Evolutionary conservation across 2,329 filamentous ascomycete genomes (phyloP).

Genomic region (Aulographum hederae): DNA sequence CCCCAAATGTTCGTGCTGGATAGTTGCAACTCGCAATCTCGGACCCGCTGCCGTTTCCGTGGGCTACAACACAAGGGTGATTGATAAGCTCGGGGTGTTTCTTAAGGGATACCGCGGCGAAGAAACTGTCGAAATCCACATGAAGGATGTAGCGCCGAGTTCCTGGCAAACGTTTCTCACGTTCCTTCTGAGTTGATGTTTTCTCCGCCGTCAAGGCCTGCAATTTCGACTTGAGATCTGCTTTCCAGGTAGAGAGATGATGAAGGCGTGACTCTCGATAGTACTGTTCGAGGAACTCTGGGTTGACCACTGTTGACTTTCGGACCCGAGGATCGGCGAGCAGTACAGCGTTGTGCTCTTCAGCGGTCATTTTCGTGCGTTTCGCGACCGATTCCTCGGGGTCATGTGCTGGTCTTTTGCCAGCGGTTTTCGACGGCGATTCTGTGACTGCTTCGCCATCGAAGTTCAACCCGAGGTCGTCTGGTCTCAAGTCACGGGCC

Average conservation of each 20-base stretch:
- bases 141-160: slow-evolving; percentile 73
- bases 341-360: slow-evolving; percentile 79
- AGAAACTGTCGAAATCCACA: slow-evolving; percentile 97
- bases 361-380: slow-evolving; percentile 48
- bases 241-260: slow-evolving; percentile 92
- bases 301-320: slow-evolving; percentile 81
- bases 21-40: slow-evolving; percentile 99
- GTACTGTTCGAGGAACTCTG: slow-evolving; percentile 83
- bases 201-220: slow-evolving; percentile 64
- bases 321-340: slow-evolving; percentile 70
- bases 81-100: slow-evolving; percentile 55
- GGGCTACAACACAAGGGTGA: slow-evolving; percentile 77
- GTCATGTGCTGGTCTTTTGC: not conserved
- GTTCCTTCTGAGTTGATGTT: slow-evolving; percentile 27
- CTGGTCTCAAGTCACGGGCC: not conserved
- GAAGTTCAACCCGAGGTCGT: not conserved
- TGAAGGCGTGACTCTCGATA: slow-evolving; percentile 91
- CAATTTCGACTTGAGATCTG: slow-evolving; percentile 75
- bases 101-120: slow-evolving; percentile 79
- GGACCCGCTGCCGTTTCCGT: slow-evolving; percentile 56
- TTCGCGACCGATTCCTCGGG: slow-evolving; percentile 6
- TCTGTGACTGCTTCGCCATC: not conserved
- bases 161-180: slow-evolving; percentile 38
- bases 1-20: slow-evolving; percentile 62
- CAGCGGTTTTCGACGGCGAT: not conserved